A percentile compares a stretch with the other conserved stretches of the same genome.
Conservation (phyloP, 345 rosid genomes). For the Reutealis trisperma region DNA sequence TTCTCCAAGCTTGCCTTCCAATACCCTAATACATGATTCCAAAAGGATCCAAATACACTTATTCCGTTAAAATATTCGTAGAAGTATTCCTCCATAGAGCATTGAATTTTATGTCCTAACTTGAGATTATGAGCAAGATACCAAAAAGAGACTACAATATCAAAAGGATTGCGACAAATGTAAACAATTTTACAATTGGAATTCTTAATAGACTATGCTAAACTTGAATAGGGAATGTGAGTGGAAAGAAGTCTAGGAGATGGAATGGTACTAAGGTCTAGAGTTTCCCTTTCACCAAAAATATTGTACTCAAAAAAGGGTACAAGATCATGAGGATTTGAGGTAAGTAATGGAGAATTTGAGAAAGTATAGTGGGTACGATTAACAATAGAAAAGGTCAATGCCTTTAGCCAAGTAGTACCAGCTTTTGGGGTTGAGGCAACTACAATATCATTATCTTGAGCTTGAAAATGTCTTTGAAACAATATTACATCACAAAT, state of each 20-base stretch:
- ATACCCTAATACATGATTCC: conserved; percentile 4
- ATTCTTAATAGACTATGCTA: neutral
- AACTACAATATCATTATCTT: neutral
- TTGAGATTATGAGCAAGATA: neutral
- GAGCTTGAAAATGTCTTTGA: neutral
- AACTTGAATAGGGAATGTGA: neutral
- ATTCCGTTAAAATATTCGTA: neutral
- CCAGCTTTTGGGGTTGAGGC: neutral
- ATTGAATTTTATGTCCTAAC: too few species aligned
- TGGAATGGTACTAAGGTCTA: neutral
- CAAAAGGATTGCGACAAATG: conserved; percentile 5
- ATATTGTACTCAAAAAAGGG: neutral
- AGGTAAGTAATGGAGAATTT: too few species aligned
- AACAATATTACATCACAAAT: neutral
- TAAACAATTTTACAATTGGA: neutral
- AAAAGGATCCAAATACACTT: neutral
- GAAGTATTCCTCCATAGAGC: neutral
- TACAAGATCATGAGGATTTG: neutral
- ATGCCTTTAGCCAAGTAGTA: conserved; percentile 3
- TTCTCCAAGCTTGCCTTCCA: neutral
- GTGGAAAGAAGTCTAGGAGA: neutral
- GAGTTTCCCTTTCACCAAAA: neutral
- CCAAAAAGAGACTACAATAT: neutral
- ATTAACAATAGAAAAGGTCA: neutral
- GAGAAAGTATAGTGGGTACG: neutral